These are phyloP conservation scores for Colletotrichum sp. DNA, from an alignment of 2,329 filamentous ascomycete species.

Conservation along the genomic window DNA sequence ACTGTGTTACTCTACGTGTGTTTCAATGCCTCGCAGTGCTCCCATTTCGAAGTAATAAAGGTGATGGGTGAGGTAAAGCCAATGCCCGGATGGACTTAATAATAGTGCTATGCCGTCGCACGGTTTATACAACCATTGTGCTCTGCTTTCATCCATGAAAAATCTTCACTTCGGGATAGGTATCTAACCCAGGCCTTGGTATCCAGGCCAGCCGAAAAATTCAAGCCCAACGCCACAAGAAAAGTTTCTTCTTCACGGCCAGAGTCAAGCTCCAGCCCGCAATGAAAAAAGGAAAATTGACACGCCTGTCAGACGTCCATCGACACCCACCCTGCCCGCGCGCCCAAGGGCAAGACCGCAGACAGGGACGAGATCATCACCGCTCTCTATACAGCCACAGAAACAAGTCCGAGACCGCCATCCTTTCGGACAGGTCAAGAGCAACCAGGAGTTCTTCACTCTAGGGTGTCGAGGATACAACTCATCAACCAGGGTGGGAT, in stretches of 20 bases:
- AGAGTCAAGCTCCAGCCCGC: constrained; percentile 47
- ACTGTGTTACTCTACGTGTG: not conserved
- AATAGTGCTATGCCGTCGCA: not conserved
- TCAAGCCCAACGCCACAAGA: not conserved
- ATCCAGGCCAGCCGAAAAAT: not conserved
- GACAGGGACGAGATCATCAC: constrained; percentile 92
- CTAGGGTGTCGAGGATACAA: constrained; percentile 85
- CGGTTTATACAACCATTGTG: not conserved
- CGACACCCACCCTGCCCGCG: constrained; percentile 78
- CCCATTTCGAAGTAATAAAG: not conserved
- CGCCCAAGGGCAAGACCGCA: constrained; percentile 78
- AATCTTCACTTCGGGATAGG: not conserved
- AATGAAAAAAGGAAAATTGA: constrained; percentile 57
- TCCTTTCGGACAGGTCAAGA: constrained; percentile 67
- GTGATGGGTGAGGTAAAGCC: not conserved
- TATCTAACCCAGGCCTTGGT: not conserved
- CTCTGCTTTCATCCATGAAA: too few species aligned
- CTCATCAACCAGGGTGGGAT: constrained; percentile 96
- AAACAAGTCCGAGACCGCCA: constrained; percentile 47
- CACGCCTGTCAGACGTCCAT: constrained; percentile 86
- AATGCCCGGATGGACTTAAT: not conserved
- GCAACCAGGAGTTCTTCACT: constrained; percentile 74
- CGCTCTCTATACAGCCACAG: constrained; percentile 77
- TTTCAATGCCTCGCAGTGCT: not conserved
- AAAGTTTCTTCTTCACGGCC: constrained; percentile 56